A percentile compares a stretch with the other conserved stretches of the same genome.
phyloP scores from a whole-genome alignment of 768 basidiomycete genomes.

The Macrolepiota dolichaula region DNA sequence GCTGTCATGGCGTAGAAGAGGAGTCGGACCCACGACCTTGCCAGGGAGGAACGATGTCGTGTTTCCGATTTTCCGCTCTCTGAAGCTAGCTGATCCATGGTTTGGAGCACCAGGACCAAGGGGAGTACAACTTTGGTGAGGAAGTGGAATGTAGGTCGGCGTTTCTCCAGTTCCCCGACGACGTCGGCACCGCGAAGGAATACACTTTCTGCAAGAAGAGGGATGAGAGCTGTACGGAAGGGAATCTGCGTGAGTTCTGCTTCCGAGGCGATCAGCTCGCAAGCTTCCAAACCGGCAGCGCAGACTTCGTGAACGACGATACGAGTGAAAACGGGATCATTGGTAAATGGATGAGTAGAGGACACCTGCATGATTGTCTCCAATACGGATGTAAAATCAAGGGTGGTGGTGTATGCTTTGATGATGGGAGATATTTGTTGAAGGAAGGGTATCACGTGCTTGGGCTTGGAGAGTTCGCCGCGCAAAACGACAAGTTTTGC shows the following conservation, averaged over 20 bases:
- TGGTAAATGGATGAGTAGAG: slow-evolving; percentile 43
- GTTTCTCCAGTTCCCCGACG: slow-evolving; percentile 53
- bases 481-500: slow-evolving; percentile 47
- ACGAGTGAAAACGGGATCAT: slow-evolving; percentile 47
- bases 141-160: slow-evolving; percentile 53
- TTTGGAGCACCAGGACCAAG: slow-evolving; percentile 51
- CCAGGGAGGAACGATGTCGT: slow-evolving; percentile 42
- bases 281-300: slow-evolving; percentile 42
- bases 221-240: slow-evolving; percentile 36
- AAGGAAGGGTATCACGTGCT: slow-evolving; percentile 50
- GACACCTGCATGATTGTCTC: slow-evolving; percentile 45
- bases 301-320: slow-evolving; percentile 45
- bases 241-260: slow-evolving; percentile 36
- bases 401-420: slow-evolving; percentile 38
- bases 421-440: slow-evolving; percentile 55
- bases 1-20: slow-evolving; percentile 55
- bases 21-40: slow-evolving; percentile 59
- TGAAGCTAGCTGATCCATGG: slow-evolving; percentile 38
- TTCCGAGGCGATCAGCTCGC: slow-evolving; percentile 40
- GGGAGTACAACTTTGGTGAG: slow-evolving; percentile 66
- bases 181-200: slow-evolving; percentile 50
- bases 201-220: slow-evolving; percentile 40
- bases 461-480: slow-evolving; percentile 38
- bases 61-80: slow-evolving; percentile 40
- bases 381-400: slow-evolving; percentile 61